Conservation (phyloP, 768 basidiomycete genomes). For the Phaeotremella skinneri region DNA sequence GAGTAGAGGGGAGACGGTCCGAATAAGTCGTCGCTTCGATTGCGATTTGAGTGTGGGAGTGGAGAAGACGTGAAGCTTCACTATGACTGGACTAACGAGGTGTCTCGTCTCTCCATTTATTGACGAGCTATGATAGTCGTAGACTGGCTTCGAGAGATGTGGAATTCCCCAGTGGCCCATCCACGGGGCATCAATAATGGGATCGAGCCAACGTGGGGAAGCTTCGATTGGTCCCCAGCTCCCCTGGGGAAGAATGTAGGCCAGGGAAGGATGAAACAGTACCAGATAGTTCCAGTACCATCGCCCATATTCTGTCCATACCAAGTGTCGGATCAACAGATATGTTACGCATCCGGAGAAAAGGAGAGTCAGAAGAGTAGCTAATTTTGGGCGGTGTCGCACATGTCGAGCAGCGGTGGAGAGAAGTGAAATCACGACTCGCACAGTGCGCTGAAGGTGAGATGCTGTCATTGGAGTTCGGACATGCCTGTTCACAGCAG, state of each 20-base stretch:
- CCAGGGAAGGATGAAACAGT: conserved; percentile 13
- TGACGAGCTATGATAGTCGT: not conserved
- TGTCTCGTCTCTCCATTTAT: not conserved
- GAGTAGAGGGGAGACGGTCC: not conserved
- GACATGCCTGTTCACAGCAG: too few species aligned
- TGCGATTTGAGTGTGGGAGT: not conserved
- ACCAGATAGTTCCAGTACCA: conserved; percentile 31
- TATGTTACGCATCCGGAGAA: too few species aligned
- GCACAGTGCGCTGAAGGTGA: too few species aligned
- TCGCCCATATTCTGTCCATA: conserved; percentile 11
- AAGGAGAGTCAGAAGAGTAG: too few species aligned
- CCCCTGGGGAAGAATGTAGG: conserved; percentile 19
- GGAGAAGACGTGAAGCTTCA: conserved; percentile 5
- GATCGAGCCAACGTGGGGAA: conserved; percentile 23
- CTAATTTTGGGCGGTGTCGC: too few species aligned
- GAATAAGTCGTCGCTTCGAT: not conserved
- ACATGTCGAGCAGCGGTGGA: too few species aligned
- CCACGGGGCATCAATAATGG: conserved; percentile 25
- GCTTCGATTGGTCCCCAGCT: conserved; percentile 12
- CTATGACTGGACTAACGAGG: conserved; percentile 5
- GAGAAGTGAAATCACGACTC: too few species aligned
- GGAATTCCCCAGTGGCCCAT: conserved; percentile 27
- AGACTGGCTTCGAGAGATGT: conserved; percentile 15
- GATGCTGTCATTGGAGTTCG: too few species aligned
- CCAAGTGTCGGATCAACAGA: not conserved